Conservation (phyloP, 2,329 filamentous ascomycete genomes). For the Curvularia sp. region DNA sequence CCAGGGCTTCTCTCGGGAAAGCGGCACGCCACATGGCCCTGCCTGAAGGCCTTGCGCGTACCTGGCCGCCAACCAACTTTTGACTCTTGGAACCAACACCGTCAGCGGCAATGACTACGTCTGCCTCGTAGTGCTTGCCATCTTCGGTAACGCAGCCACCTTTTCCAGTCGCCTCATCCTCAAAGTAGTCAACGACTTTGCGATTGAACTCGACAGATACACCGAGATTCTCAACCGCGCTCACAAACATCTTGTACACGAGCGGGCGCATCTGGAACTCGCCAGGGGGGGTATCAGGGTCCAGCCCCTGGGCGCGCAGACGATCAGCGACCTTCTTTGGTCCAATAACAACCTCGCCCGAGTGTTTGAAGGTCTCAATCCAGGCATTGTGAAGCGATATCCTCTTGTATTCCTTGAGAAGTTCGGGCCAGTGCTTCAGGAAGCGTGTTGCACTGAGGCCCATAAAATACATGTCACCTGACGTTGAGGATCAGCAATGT, state of each 20-base stretch:
- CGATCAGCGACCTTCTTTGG: conserved; percentile 60
- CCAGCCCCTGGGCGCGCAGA: conserved; percentile 54
- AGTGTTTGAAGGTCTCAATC: conserved; percentile 64
- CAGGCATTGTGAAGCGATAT: conserved; percentile 63
- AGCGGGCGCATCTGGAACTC: conserved; percentile 64
- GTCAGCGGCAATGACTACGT: conserved; percentile 51
- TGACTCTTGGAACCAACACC: conserved; percentile 56
- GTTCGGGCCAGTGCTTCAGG: conserved; percentile 63
- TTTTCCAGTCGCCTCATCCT: conserved; percentile 50
- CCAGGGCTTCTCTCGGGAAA: conserved; percentile 53
- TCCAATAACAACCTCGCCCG: conserved; percentile 57
- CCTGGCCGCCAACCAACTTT: conserved; percentile 54
- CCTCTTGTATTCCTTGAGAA: conserved; percentile 58
- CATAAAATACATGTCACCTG: conserved; percentile 68
- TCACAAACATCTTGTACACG: conserved; percentile 63
- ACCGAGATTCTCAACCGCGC: conserved; percentile 56
- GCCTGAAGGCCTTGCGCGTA: conserved; percentile 51
- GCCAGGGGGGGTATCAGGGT: conserved; percentile 59
- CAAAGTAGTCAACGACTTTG: conserved; percentile 54
- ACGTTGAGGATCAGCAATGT: conserved; percentile 12
- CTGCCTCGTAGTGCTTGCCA: conserved; percentile 53
- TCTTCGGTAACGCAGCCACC: conserved; percentile 48
- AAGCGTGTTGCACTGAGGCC: conserved; percentile 63
- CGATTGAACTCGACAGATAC: conserved; percentile 53
- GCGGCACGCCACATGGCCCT: conserved; percentile 52